Evolutionary conservation across 257 asterid species (phyloP), one percentile per base, ranked within the genome.

Genomic region (Cruciata laevipes): DNA sequence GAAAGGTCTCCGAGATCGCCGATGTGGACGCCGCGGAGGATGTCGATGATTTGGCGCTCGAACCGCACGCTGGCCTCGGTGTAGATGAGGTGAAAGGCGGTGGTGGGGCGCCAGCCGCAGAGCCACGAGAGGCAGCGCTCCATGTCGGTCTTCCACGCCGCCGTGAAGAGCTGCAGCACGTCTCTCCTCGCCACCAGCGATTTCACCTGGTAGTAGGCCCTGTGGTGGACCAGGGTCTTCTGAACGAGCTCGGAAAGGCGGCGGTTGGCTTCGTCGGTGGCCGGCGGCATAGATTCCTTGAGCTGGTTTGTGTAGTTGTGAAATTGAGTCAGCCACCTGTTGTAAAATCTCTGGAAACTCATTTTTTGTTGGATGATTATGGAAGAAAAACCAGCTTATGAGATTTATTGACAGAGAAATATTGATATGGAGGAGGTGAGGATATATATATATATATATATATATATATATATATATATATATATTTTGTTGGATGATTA

Each of bases 51-150:
- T 47, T 82, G 94, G n/a, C 87, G 71, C 83, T 91, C 95, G 40
- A 91, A 89, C 18, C 82, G 70, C 56, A 91, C 82, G 83, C 96
- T 84, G 1, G 90, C 78, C 76, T 91, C 95, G 0, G 98, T 81
- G 74, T 91, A 91, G 16, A 89, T 63, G 24, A 91, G 75, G 81
- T 91, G 98, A 74, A 85, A 89, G 18, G 88, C 90, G 27, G 95
- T 87, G 77, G 96, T 91, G 38, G 98, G 96, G 0, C 98, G 82
- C 96, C 96, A 89, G 0, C 98, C 98, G 5, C 85, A 86, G 58
- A 91, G 82, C 96, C 96, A 91, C 35, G 82, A 86, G 61, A 91
- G 87, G 1, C 95, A 85, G 2, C 89, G 81, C 73, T 91, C 96
- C 0, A 91, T 82, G 25, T 85, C 61, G 60, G 87, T 74, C 61